phyloP scores from a whole-genome alignment of 202 grass and related monocot genomes.

The Bolboschoenoplectus hybrid region DNA sequence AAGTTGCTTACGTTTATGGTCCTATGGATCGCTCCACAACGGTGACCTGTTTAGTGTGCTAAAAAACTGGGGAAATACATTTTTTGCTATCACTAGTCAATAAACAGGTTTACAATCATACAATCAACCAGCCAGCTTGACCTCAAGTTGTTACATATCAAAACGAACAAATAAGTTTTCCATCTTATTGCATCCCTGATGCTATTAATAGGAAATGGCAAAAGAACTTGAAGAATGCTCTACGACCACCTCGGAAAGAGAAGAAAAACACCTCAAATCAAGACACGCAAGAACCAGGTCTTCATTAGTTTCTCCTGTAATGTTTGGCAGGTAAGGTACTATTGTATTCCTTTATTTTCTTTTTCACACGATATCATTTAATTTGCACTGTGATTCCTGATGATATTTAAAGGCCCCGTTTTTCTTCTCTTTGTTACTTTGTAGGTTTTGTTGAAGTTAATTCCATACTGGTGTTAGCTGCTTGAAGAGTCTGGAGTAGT shows the following conservation, averaged over 20 bases:
- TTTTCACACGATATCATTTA: not conserved
- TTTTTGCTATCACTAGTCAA: not conserved
- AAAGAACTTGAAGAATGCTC: slow-evolving; percentile 29
- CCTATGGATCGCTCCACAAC: not conserved
- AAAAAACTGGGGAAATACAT: not conserved
- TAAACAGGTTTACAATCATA: not conserved
- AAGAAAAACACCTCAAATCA: slow-evolving; percentile 35
- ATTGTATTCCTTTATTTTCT: not conserved
- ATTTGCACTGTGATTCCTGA: not conserved
- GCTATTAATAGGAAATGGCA: slow-evolving; percentile 37
- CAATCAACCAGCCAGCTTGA: not conserved
- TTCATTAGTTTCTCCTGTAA: slow-evolving; percentile 5
- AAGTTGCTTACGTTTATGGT: not conserved
- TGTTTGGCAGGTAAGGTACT: not conserved
- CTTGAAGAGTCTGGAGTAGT: not conserved
- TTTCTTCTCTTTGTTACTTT: not conserved
- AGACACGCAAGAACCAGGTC: not conserved
- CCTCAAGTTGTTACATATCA: not conserved
- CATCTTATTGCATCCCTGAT: not conserved
- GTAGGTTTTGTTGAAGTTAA: not conserved
- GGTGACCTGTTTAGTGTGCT: not conserved
- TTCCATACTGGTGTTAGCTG: not conserved
- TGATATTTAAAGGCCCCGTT: not conserved
- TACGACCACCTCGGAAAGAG: slow-evolving; percentile 22
- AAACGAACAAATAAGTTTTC: not conserved